Evolutionary conservation across 495 filamentous ascomycete species (phyloP).

Genomic region (Corynascus novoguineensis): DNA sequence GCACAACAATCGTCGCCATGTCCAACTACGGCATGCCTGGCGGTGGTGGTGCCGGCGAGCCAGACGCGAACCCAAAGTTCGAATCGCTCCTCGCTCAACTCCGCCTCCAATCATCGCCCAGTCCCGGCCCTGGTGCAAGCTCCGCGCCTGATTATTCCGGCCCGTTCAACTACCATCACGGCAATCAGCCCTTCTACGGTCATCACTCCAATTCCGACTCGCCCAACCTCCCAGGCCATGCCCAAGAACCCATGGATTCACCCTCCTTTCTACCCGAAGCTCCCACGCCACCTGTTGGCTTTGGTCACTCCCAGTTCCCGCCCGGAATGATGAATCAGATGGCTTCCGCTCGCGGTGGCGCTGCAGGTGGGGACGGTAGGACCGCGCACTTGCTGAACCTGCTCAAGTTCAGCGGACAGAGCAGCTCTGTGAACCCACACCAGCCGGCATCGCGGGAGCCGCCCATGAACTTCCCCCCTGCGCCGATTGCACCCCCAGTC

Average conservation of each 20-base stretch:
- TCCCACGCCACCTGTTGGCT: slow-evolving; percentile 43
- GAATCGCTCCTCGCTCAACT: slow-evolving; percentile 36
- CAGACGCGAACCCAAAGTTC: slow-evolving; percentile 23
- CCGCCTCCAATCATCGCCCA: slow-evolving; percentile 32
- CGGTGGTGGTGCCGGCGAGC: slow-evolving; percentile 27
- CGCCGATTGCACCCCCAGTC: slow-evolving; percentile 26
- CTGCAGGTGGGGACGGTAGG: slow-evolving; percentile 47
- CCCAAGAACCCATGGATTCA: slow-evolving; percentile 29
- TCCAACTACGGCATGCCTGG: slow-evolving; percentile 41
- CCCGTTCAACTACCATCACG: slow-evolving; percentile 31
- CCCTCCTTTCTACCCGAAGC: slow-evolving; percentile 44
- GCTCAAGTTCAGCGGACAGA: slow-evolving; percentile 71
- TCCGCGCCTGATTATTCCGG: slow-evolving; percentile 21
- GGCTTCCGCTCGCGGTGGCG: slow-evolving; percentile 36
- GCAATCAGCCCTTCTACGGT: slow-evolving; percentile 35
- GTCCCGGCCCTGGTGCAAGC: slow-evolving; percentile 19
- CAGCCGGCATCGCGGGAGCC: slow-evolving; percentile 21
- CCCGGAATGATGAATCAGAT: slow-evolving; percentile 39
- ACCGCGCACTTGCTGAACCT: slow-evolving; percentile 75
- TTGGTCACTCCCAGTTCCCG: slow-evolving; percentile 37
- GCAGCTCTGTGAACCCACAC: slow-evolving; percentile 21
- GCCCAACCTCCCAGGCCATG: slow-evolving; percentile 23
- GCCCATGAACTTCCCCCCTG: slow-evolving; percentile 17
- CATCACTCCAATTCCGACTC: slow-evolving; percentile 31
- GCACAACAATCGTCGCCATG: slow-evolving; percentile 26